A percentile compares a stretch with the other conserved stretches of the same genome.
Conservation (phyloP, 202 grass and related monocot genomes). For the Schoenoplectus triqueter region DNA sequence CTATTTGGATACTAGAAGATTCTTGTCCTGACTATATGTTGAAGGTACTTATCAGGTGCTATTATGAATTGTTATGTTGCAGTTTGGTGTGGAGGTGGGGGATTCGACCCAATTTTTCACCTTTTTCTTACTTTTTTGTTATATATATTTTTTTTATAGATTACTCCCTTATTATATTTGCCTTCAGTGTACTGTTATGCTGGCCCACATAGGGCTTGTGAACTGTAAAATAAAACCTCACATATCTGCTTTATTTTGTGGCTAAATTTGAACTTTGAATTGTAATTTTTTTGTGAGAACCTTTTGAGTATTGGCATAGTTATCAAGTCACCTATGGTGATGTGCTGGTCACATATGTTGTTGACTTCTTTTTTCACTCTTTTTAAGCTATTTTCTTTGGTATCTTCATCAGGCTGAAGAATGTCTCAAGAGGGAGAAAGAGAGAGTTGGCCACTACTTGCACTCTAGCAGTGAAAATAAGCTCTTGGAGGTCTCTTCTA, state of each 20-base stretch:
- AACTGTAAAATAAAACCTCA: not conserved
- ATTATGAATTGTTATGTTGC: conserved; percentile 22
- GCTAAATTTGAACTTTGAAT: not conserved
- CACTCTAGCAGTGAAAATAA: conserved; percentile 94
- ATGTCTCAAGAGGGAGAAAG: conserved; percentile 92
- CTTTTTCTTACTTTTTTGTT: too few species aligned
- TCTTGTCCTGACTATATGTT: conserved; percentile 99
- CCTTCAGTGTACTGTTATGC: not conserved
- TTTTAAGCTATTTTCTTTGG: not conserved
- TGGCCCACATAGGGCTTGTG: not conserved
- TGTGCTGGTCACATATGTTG: not conserved
- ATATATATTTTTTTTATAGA: too few species aligned
- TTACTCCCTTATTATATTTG: too few species aligned
- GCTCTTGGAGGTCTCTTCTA: conserved; percentile 79
- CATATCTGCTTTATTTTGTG: not conserved
- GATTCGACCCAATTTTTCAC: too few species aligned
- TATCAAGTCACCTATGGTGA: not conserved
- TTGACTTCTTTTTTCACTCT: not conserved
- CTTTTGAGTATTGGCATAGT: not conserved
- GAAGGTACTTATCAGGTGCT: conserved; percentile 58
- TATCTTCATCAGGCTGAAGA: conserved; percentile 81
- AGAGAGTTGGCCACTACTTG: conserved; percentile 95
- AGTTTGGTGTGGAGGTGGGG: not conserved
- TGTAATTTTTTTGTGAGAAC: not conserved
- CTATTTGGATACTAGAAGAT: conserved; percentile 95